phyloP scores from a whole-genome alignment of 164 flowering plant species.

The Chloranthus sessilifolius region DNA sequence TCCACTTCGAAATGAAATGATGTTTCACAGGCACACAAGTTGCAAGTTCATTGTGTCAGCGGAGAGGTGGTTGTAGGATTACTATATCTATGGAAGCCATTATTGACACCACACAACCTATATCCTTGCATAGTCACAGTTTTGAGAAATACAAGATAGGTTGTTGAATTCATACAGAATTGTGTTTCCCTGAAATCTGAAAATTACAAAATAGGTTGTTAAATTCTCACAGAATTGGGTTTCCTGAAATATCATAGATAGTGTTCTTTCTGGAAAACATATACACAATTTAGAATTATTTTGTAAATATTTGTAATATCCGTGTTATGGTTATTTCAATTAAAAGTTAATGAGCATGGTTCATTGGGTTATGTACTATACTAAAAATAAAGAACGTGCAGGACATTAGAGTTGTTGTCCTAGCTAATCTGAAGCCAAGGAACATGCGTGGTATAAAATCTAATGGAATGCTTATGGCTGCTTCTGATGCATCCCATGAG shows the following conservation, averaged over 20 bases:
- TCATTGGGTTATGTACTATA: background rate
- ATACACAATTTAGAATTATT: background rate
- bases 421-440: constrained; percentile 90
- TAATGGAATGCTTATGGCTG: constrained; percentile 87
- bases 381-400: constrained; percentile 8
- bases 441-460: constrained; percentile 97
- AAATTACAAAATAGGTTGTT: no score
- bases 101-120: no score
- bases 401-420: constrained; percentile 66
- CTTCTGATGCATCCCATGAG: constrained; percentile 86
- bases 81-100: no score
- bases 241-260: background rate
- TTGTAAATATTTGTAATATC: background rate
- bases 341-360: background rate
- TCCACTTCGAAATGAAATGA: no score
- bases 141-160: no score
- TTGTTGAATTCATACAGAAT: no score
- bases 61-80: no score
- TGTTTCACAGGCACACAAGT: no score
- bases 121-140: no score
- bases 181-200: no score
- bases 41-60: no score
- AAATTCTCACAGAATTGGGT: no score
- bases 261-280: background rate
- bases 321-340: background rate